These are phyloP conservation scores for Pseudopediastrum boryanum DNA, from an alignment of 139 green algal species.

Conservation along the genomic window DNA sequence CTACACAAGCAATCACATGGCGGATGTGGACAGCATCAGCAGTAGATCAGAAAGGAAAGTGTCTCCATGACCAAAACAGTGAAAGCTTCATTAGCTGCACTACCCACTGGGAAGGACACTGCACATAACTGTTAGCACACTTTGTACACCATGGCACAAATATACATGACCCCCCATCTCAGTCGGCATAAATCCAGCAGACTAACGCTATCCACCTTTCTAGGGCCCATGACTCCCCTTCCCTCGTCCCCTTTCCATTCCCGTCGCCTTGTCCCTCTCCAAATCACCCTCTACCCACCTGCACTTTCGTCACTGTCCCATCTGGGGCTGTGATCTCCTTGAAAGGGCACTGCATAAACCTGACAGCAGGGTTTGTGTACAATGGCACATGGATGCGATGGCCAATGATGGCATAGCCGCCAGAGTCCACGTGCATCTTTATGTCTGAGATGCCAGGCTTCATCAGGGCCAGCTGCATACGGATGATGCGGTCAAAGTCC, in stretches of 20 bases:
- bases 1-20: too few species aligned
- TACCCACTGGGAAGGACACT: too few species aligned
- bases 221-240: too few species aligned
- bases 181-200: background rate
- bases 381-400: conserved; percentile 73
- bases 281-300: background rate
- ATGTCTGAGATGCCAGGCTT: conserved; percentile 40
- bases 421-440: conserved; percentile 62
- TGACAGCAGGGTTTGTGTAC: conserved; percentile 45
- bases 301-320: background rate
- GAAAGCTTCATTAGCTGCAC: too few species aligned
- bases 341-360: conserved; percentile 31
- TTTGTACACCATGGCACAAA: too few species aligned
- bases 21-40: too few species aligned
- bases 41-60: too few species aligned
- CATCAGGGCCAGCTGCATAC: conserved; percentile 75
- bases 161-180: background rate
- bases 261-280: background rate
- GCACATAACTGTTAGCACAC: too few species aligned
- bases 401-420: conserved; percentile 59
- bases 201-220: background rate
- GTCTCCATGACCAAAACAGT: too few species aligned
- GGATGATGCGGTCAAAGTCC: conserved; percentile 69
- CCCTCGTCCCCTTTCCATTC: too few species aligned
- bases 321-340: background rate